Percentiles rank a stretch among this genome's conserved stretches.
Conservation (phyloP, 495 filamentous ascomycete genomes). For the Lophiotrema nucula region DNA sequence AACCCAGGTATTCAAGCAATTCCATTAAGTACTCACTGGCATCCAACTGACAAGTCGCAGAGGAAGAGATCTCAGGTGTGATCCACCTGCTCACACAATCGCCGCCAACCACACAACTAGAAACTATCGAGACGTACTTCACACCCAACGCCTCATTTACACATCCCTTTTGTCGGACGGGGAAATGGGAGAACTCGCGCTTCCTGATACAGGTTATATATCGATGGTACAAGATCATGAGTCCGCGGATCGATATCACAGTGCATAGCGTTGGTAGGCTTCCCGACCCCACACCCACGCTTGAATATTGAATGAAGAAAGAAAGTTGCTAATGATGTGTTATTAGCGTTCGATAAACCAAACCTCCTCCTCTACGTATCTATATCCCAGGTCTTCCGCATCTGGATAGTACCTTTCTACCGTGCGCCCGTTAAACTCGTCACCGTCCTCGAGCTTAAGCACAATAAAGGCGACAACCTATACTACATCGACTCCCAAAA, state of each 20-base stretch:
- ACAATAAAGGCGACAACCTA: conserved; percentile 35
- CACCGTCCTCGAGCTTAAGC: conserved; percentile 65
- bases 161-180: conserved; percentile 78
- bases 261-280: conserved; percentile 66
- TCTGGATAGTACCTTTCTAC: conserved; percentile 76
- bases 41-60: too few species aligned
- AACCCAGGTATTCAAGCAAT: conserved; percentile 3
- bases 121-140: conserved; percentile 68
- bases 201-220: conserved; percentile 66
- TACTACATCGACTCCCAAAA: conserved; percentile 76
- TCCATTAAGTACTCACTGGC: neutral
- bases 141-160: conserved; percentile 65
- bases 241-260: conserved; percentile 66
- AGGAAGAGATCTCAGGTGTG: conserved; percentile 57
- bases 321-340: neutral
- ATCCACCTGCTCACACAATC: conserved; percentile 67
- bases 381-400: conserved; percentile 68
- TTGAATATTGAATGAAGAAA: too few species aligned
- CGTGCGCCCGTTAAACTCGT: conserved; percentile 64
- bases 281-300: too few species aligned
- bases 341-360: conserved; percentile 63
- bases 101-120: conserved; percentile 59
- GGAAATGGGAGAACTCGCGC: conserved; percentile 58
- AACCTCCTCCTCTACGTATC: conserved; percentile 66
- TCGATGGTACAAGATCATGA: conserved; percentile 84